These are phyloP conservation scores for Aeschynomene evenia DNA, from an alignment of 306 rosid species.

Conservation along the genomic window DNA sequence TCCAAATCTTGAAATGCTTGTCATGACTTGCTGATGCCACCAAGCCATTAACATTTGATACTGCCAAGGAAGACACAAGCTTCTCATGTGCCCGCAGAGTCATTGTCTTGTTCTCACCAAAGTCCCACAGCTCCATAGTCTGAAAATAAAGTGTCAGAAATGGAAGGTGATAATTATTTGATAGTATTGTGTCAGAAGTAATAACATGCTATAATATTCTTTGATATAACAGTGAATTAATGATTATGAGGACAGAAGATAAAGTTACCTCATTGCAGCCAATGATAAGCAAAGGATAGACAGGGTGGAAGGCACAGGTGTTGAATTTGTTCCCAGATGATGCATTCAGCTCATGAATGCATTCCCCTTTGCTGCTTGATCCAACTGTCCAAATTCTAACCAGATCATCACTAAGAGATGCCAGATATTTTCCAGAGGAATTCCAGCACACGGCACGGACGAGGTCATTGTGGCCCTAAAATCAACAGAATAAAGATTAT, in stretches of 20 bases:
- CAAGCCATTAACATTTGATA: slow-evolving; percentile 49
- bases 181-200: background rate
- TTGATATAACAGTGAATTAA: background rate
- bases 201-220: background rate
- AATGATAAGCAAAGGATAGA: slow-evolving; percentile 49
- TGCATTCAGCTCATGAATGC: slow-evolving; percentile 46
- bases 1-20: slow-evolving; percentile 71
- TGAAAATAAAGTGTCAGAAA: slow-evolving; percentile 26
- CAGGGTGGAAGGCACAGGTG: slow-evolving; percentile 71
- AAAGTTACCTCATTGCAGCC: slow-evolving; percentile 64
- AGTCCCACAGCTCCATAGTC: slow-evolving; percentile 76
- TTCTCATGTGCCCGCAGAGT: slow-evolving; percentile 56
- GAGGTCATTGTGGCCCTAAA: slow-evolving; percentile 63
- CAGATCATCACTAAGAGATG: slow-evolving; percentile 70
- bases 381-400: slow-evolving; percentile 64
- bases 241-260: background rate
- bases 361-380: slow-evolving; percentile 50
- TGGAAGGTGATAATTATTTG: background rate
- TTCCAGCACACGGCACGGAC: slow-evolving; percentile 78
- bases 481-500: slow-evolving; percentile 12
- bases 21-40: slow-evolving; percentile 81
- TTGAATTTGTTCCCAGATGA: slow-evolving; percentile 45
- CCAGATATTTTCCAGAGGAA: slow-evolving; percentile 59
- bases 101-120: slow-evolving; percentile 49
- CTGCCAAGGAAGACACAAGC: slow-evolving; percentile 63